Percentiles rank a stretch among this genome's conserved stretches.
Evolutionary conservation across 148 eudicot species (phyloP).

Genomic region (Agrostemma githago): DNA sequence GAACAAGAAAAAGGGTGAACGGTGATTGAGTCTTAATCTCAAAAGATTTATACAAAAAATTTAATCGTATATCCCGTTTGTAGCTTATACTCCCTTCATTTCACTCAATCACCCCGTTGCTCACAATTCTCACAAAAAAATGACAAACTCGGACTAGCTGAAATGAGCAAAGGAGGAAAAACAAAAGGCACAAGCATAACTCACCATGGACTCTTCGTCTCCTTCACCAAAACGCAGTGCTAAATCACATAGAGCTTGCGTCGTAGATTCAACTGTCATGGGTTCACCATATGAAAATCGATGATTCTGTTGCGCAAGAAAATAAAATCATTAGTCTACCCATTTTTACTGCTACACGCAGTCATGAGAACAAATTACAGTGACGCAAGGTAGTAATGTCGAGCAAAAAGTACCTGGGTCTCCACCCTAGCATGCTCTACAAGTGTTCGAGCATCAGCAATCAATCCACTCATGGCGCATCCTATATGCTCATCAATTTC

Average conservation of each 20-base stretch:
- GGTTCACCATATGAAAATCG: conserved; percentile 99
- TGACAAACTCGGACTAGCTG: background rate
- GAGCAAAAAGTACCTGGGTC: conserved; percentile 59
- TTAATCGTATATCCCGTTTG: too few species aligned
- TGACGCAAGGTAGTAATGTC: conserved; percentile 1
- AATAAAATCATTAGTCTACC: background rate
- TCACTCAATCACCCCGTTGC: background rate
- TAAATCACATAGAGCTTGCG: conserved; percentile 95
- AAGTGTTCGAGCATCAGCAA: conserved; percentile 98
- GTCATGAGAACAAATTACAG: background rate
- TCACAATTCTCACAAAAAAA: background rate
- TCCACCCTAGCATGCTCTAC: conserved; percentile 99
- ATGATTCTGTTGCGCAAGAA: conserved; percentile 60
- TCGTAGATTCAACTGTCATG: conserved; percentile 97
- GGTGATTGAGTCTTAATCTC: too few species aligned
- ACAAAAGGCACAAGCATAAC: conserved; percentile 10
- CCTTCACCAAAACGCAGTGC: conserved; percentile 98
- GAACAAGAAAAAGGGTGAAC: too few species aligned
- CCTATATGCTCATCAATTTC: conserved; percentile 98
- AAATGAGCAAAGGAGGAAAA: background rate
- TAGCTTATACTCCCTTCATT: too few species aligned
- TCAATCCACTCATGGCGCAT: conserved; percentile 99
- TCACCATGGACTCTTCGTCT: conserved; percentile 98
- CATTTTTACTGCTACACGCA: background rate
- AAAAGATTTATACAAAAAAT: too few species aligned